Percentiles rank a stretch among this genome's conserved stretches.
These are phyloP conservation scores for Polychytrium aggregatum DNA, from an alignment of 192 early-diverging fungal genomes.

Conservation along the genomic window DNA sequence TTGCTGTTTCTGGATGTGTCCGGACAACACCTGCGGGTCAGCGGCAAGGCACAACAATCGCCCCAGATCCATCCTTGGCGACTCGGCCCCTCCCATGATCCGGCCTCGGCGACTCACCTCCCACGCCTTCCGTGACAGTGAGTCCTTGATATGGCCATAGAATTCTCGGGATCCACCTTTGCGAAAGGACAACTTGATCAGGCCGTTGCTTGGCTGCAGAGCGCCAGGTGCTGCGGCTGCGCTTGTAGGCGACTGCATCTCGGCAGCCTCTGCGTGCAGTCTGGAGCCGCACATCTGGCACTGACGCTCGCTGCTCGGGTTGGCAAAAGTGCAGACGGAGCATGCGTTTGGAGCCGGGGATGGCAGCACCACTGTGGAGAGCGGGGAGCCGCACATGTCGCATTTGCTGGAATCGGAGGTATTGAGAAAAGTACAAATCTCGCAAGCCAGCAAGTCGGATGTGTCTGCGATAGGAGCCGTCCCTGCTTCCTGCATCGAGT, in stretches of 20 bases:
- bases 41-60: neutral
- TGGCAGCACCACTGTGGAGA: slow-evolving; percentile 15
- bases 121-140: slow-evolving; percentile 53
- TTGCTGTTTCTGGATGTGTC: neutral
- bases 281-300: slow-evolving; percentile 1
- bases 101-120: slow-evolving; percentile 27
- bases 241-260: neutral
- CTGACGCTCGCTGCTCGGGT: neutral
- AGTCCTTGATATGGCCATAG: slow-evolving; percentile 46
- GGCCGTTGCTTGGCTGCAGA: neutral
- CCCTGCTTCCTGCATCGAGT: neutral
- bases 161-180: slow-evolving; percentile 56
- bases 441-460: slow-evolving; percentile 38
- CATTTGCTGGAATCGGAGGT: slow-evolving; percentile 66
- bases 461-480: slow-evolving; percentile 2
- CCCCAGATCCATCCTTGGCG: neutral
- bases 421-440: slow-evolving; percentile 81
- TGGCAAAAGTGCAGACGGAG: too few species aligned
- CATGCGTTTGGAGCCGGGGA: too few species aligned
- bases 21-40: neutral
- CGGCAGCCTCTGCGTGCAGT: neutral
- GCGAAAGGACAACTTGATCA: slow-evolving; percentile 69
- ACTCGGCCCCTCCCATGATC: neutral
- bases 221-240: neutral
- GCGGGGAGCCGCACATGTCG: slow-evolving; percentile 71